These are phyloP conservation scores for Ophiorrhiza pumila DNA, from an alignment of 257 asterid genomes.

Conservation along the genomic window DNA sequence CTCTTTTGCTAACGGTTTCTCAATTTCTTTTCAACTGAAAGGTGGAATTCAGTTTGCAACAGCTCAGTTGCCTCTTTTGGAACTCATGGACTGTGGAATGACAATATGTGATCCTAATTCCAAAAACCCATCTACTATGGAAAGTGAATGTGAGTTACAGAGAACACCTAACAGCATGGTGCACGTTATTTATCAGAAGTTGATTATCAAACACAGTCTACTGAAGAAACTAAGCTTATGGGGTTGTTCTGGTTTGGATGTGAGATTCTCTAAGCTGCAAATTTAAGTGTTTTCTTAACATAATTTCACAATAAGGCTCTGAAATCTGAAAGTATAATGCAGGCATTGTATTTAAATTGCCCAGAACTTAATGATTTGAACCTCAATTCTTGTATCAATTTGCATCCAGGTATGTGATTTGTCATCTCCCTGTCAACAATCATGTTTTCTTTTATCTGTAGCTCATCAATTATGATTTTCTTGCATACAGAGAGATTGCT, in stretches of 20 bases:
- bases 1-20: conserved; percentile 5
- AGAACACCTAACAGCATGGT: conserved; percentile 52
- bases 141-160: conserved; percentile 35
- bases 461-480: conserved; percentile 10
- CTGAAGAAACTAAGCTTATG: conserved; percentile 91
- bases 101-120: conserved; percentile 63
- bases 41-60: conserved; percentile 98
- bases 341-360: conserved; percentile 85
- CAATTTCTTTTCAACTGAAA: conserved; percentile 20
- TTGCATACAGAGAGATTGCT: conserved; percentile 64
- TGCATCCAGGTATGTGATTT: conserved; percentile 67
- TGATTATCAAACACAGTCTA: conserved; percentile 81
- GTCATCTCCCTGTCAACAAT: background rate
- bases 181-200: conserved; percentile 74
- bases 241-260: conserved; percentile 99
- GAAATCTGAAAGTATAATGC: conserved; percentile 30
- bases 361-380: conserved; percentile 76
- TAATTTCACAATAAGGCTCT: conserved; percentile 17
- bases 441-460: conserved; percentile 1
- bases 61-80: conserved; percentile 81
- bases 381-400: conserved; percentile 75
- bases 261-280: conserved; percentile 38
- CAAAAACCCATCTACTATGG: conserved; percentile 32
- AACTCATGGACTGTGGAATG: conserved; percentile 97
- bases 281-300: background rate